A percentile compares a stretch with the other conserved stretches of the same genome.
Evolutionary conservation across 768 basidiomycete genomes (phyloP).

Genomic region (Phlebiopsis flavidoalba): DNA sequence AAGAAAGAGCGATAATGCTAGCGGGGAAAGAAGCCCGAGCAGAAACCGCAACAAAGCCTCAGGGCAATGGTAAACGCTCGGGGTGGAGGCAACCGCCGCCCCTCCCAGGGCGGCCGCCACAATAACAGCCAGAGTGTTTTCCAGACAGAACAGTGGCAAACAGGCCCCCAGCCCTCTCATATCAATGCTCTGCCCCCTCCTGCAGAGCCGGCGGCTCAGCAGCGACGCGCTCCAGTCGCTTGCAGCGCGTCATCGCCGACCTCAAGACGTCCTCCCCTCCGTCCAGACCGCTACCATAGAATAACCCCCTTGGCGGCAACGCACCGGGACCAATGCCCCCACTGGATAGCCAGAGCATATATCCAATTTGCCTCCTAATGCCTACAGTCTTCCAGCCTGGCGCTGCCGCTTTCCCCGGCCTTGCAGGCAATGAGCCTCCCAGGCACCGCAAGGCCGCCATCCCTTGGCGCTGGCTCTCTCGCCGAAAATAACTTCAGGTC

Average conservation of each 20-base stretch:
- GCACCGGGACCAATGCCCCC: conserved; percentile 38
- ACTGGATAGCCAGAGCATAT: conserved; percentile 44
- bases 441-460: conserved; percentile 84
- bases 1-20: conserved; percentile 49
- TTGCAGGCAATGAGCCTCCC: conserved; percentile 33
- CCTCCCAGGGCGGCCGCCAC: conserved; percentile 52
- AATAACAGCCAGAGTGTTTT: conserved; percentile 30
- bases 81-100: conserved; percentile 47
- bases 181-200: conserved; percentile 45
- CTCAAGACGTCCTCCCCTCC: conserved; percentile 77
- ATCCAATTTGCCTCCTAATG: conserved; percentile 41
- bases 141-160: conserved; percentile 34
- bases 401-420: conserved; percentile 47
- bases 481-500: conserved; percentile 42
- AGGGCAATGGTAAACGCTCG: conserved; percentile 24
- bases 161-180: conserved; percentile 40
- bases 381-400: conserved; percentile 76
- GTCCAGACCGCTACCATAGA: conserved; percentile 37
- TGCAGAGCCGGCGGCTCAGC: conserved; percentile 46
- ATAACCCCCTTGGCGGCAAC: conserved; percentile 28
- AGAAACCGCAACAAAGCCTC: conserved; percentile 34
- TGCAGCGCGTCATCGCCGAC: conserved; percentile 93
- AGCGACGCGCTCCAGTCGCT: conserved; percentile 80
- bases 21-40: conserved; percentile 48
- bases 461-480: no score